phyloP scores from a whole-genome alignment of 768 basidiomycete genomes.

The Lactifluus volemus region DNA sequence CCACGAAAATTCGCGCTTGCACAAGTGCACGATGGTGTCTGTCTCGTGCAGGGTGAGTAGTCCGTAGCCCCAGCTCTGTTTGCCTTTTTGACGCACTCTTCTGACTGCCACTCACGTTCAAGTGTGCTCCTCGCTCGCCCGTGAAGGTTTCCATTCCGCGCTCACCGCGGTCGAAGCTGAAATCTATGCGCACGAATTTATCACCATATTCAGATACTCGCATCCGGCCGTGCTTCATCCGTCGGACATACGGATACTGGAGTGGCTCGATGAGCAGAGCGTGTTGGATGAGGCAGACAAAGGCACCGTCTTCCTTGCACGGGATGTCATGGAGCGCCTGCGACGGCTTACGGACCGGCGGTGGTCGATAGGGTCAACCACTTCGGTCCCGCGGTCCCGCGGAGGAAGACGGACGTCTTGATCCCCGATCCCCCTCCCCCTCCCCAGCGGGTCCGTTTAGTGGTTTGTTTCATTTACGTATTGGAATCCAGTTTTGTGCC shows the following conservation, averaged over 20 bases:
- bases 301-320: conserved; percentile 30
- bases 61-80: neutral
- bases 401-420: conserved; percentile 2
- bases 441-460: neutral
- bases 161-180: conserved; percentile 26
- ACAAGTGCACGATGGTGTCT: conserved; percentile 18
- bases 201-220: conserved; percentile 33
- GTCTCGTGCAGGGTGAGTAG: conserved; percentile 21
- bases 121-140: conserved; percentile 11
- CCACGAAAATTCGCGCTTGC: conserved; percentile 19
- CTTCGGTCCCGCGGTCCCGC: neutral
- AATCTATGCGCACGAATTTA: conserved; percentile 33
- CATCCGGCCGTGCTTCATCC: conserved; percentile 29
- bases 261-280: conserved; percentile 25
- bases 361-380: neutral
- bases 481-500: neutral
- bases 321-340: conserved; percentile 28
- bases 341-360: conserved; percentile 24
- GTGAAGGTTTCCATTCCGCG: conserved; percentile 23
- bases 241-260: conserved; percentile 29
- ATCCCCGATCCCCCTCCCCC: neutral
- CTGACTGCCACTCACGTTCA: neutral
- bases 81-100: neutral
- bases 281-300: conserved; percentile 29
- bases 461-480: neutral